Base-by-base conservation (phyloP, 1,284 basidiomycete genomes). In the Xanthoconium separans region DNA sequence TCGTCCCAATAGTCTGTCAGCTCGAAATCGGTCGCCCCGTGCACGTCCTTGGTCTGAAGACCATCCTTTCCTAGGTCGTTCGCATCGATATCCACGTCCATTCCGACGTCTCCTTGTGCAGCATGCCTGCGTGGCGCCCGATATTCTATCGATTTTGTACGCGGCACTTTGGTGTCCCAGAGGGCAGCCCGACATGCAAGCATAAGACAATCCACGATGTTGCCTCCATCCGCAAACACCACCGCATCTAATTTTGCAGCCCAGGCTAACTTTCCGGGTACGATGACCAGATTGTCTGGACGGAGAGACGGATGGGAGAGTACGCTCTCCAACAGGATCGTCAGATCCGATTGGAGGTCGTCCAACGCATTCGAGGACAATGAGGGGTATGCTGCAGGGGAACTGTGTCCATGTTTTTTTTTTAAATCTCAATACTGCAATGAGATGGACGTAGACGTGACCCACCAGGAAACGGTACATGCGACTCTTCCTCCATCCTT, bases 1-100 rank as follows among this genome's bases (percentile, higher is more conserved):
- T 91, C 89, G 59, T 91, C 90, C 89, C 89, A 91, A 58, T 85
- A 89, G 70, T 93, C 90, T 15, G 82, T 78, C 20, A 93, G 75
- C 70, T 93, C 91, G 63, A 93, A 93, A 66, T 93, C 91, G 5
- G 84, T 85, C 10, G 53, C 64, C 12, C 48, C 36, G 41, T 58
- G 66, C 33, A 77, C 69, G 13, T 72, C 69, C 12, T 81, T 75
- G 15, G 82, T 87, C 61, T 84, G 82, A 44, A 89, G 79, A 0
- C 80, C 52, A 52, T 31, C 56, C 47, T 18, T 70, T 24, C 34
- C 54, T 27, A 44, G 53, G 15, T 9, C 50, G n/a, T 68, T 65
- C 5, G 56, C 62, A 9, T 69, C 74, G 47, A 72, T 67, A 51
- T 82, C 82, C 4, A 80, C 71, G 56, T 85, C 83, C 76, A 85